Evolutionary conservation across 202 grass and related monocot species (phyloP), one percentile per base, ranked within the genome.

Genomic region (Dendrocalamus latiflorus): DNA sequence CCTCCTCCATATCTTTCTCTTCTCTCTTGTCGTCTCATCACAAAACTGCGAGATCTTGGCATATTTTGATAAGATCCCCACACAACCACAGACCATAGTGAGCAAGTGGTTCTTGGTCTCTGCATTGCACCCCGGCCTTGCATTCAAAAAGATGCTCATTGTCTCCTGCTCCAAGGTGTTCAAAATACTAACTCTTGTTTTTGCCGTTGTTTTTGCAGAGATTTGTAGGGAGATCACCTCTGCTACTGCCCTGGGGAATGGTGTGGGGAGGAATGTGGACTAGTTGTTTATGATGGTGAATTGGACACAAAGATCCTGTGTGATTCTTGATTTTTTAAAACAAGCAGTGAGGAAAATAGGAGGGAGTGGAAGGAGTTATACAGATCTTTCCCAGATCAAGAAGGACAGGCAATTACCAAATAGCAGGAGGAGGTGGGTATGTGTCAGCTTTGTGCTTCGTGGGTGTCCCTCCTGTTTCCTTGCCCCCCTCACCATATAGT

Each of bases 371-470:
- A 66, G 57, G 65, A 70, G 75, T 82, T 70, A 77, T 62, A 80
- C 83, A 72, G 43, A 81, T 91, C 86, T 81, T 81, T 25, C 55
- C 60, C 71, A 81, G 80, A 83, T 84, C 89, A 89, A 81, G 83
- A 9, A 86, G 80, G 89, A 78, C 69, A 67, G 54, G 21, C 80
- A 77, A 87, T 74, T 85, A 89, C 78, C 74, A 84, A 84, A 72
- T 78, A 79, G 80, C 72, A 81, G 84, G 84, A 73, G 81, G 62
- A 68, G 73, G 77, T 82, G 70, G 73, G 57, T 65, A 70, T 65
- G 80, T 97, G 81, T 89, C 89, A 90, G 91, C 81, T 90, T 90
- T 90, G 81, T 97, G 88, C 81, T 91, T 81, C 86, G 86, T 88
- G 68, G 82, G 81, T 91, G 80, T 90, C 85, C 86, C 87, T 85